Base-by-base conservation (phyloP, 345 rosid species). In the Clausena lansium region DNA sequence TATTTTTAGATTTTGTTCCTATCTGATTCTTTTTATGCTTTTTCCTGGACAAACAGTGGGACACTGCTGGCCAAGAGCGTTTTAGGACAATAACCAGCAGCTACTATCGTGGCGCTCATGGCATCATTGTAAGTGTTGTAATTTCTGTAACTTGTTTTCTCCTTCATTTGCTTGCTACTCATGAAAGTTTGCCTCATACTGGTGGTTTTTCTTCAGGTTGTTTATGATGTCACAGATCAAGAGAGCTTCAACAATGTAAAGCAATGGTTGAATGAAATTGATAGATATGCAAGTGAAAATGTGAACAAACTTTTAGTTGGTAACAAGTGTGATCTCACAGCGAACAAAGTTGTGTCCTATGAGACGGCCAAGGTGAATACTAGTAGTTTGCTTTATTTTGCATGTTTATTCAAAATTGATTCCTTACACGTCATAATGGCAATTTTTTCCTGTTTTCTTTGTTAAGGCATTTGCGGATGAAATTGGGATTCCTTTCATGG, bases 51-150 rank as follows among this genome's bases (percentile, higher is more conserved):
- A 45, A 82, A 73, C 76, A 91, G 93, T 91, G 93, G 95, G 95
- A 91, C 81, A 91, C 95, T 80, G 95, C 95, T 64, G 95, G 95
- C 70, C 95, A 91, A 83, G 95, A 91, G 78, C 92, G 95, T 27
- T 91, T 91, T 57, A 80, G 95, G 85, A 91, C 95, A 60, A 91
- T 91, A 73, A 91, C 95, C 13, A 91, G 95, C 86, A 91, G 95
- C 82, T 91, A 91, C 84, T 91, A 91, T 78, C 91, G 93, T 33
- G 95, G 95, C 61, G 95, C 95, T 68, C 95, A 91, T 59, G 95
- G 95, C 66, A 89, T 91, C 71, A 89, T 91, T 67, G 95, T 89
- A 77, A 79, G 90, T 73, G 24, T 54, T 58, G 39, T 17, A 66
- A 66, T 35, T 60, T 9, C 4, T 38, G 9, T 60, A 32, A 67